Conservation (phyloP, 176 grass and related monocot genomes). For the Oryza glaberrima region DNA sequence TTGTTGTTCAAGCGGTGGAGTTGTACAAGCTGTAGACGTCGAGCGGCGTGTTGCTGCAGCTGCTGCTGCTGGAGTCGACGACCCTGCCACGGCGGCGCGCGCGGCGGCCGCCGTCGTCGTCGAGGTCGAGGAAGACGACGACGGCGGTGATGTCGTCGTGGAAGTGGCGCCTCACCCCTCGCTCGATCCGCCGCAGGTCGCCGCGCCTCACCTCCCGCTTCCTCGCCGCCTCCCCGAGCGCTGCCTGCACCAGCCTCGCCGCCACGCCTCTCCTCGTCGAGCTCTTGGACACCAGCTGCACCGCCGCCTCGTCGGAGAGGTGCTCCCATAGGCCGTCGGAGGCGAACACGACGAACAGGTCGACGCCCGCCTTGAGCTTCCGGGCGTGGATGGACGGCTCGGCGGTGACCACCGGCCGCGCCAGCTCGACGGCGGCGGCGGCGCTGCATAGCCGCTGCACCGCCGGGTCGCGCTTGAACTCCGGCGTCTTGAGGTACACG, state of each 20-base stretch:
- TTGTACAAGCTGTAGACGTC: constrained; percentile 24
- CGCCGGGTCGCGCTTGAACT: constrained; percentile 22
- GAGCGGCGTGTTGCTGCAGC: constrained; percentile 28
- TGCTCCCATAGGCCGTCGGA: constrained; percentile 46
- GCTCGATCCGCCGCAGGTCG: constrained; percentile 25
- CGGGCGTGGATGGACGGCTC: constrained; percentile 15
- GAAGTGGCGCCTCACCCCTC: constrained; percentile 38
- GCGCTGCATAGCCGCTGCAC: constrained; percentile 4
- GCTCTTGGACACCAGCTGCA: constrained; percentile 25
- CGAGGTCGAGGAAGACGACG: constrained; percentile 33
- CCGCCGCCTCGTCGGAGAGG: constrained; percentile 25
- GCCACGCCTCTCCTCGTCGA: constrained; percentile 37
- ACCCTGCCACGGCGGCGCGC: background rate
- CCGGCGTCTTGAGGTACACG: constrained; percentile 33
- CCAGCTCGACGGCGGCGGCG: background rate
- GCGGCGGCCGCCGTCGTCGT: background rate
- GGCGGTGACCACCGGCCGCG: constrained; percentile 31
- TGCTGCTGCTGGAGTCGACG: background rate
- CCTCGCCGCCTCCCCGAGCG: constrained; percentile 25
- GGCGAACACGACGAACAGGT: constrained; percentile 37
- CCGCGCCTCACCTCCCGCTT: constrained; percentile 29
- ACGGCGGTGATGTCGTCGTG: constrained; percentile 40
- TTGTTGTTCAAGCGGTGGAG: background rate
- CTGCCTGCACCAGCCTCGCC: constrained; percentile 22
- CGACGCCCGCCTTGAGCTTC: constrained; percentile 28